Base-by-base conservation (phyloP, 2,329 filamentous ascomycete species). In the Xylaria sp. region DNA sequence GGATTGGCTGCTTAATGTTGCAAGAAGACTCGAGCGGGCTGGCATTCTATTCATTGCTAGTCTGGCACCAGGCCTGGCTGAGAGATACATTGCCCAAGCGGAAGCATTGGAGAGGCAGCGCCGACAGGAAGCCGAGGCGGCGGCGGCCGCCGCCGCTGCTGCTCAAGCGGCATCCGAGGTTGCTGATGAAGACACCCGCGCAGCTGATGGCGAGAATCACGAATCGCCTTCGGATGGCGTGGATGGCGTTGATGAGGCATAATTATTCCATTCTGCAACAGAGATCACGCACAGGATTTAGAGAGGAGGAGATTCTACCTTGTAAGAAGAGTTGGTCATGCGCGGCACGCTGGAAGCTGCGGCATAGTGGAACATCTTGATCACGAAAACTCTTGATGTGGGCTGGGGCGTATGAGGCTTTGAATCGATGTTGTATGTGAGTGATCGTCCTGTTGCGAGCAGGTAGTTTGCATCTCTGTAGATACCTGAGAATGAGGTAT, bases 1-100 rank as follows among this genome's bases (percentile, higher is more conserved):
- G 7, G 76, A 76, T 52, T 80, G 82, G 79, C 65, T 84, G 4
- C 68, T 79, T 61, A 72, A 78, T 54, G 80, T 82, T 58, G 71
- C 81, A 4, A 76, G 84, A 59, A 75, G 83, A 9, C 67, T 83
- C 5, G 84, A 88, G 71, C 79, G 85, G 63, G 81, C 84, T 16
- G 77, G 82, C 0, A 77, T 88, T 13, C 75, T 88, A 23, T 88
- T 88, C 67, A 74, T 88, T 19, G 85, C 85, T 18, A 88, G 85
- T 68, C 80, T 88, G 61, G 83, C 85, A 1, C 85, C 85, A 0
- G 85, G 85, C 8, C 79, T 88, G 23, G 84, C 84, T 0, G 85
- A 88, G 72, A 76, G 84, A 53, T 85, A 88, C 62, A 87, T 88
- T 61, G 81, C 80, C 23, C 78, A 82, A 50, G 70, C 79, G 3